Base-by-base conservation (phyloP, 2,329 filamentous ascomycete genomes). In the Pseudocercospora ulei region DNA sequence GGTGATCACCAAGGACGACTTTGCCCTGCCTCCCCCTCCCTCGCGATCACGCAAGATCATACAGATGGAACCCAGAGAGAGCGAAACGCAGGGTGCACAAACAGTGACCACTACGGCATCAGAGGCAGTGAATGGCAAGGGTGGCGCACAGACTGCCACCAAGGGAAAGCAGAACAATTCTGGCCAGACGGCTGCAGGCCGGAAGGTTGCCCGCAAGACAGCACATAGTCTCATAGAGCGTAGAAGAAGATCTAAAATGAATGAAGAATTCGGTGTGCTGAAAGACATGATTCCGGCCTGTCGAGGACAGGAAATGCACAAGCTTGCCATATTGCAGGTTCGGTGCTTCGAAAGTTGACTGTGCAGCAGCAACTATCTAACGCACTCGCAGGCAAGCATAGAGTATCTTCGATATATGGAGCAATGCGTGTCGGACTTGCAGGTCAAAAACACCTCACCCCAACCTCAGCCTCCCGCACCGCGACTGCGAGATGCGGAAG, bases 201-300 rank as follows among this genome's bases (percentile, higher is more conserved):
- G 86, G 39, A 96, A 95, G 67, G 92, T 90, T 51, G 87, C 90
- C 4, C 75, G 90, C 50, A 96, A 95, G 66, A 96, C 88, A 1
- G 90, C 90, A 7, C 90, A 98, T 58, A 95, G 86, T 56, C 65
- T 96, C 50, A 98, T 96, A 52, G 90, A 98, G 65, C 72, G 90
- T 29, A 69, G 88, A 41, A 69, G 90, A 53, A 72, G 90, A 46
- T 93, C 84, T 7, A 98, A 96, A 68, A 98, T 96, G 88, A 96
- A 98, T 53, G 88, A 96, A 60, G 90, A 96, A 64, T 96, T 96
- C 65, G 82, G 78, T 1, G 81, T 92, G 9, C 66, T 96, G 49
- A 96, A 96, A 65, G 75, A 80, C 54, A 86, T 98, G 82, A 92
- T 96, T 41, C 90, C 90, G 0, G 88, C 90, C 2, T 96, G 90